phyloP scores from a whole-genome alignment of 2,329 filamentous ascomycete species.

The Phialemoniopsis sp. region DNA sequence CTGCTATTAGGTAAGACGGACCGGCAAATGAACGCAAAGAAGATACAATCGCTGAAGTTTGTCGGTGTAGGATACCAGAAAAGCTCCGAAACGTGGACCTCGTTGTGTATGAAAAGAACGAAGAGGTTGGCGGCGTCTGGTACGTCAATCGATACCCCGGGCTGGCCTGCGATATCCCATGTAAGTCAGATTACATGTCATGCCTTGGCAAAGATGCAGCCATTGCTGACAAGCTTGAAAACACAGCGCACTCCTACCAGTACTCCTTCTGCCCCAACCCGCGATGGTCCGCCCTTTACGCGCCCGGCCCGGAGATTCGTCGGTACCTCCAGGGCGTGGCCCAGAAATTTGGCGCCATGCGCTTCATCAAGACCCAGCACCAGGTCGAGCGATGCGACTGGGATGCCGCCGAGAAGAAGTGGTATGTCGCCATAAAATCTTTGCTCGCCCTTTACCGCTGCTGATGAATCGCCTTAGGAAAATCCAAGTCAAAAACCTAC shows the following conservation, averaged over 20 bases:
- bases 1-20: constrained; percentile 22
- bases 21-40: neutral
- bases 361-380: constrained; percentile 40
- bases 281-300: constrained; percentile 48
- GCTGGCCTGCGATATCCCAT: constrained; percentile 29
- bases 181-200: constrained; percentile 14
- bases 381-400: constrained; percentile 34
- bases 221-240: neutral
- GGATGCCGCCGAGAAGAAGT: constrained; percentile 32
- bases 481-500: constrained; percentile 24
- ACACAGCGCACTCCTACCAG: constrained; percentile 46
- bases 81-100: constrained; percentile 25
- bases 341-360: constrained; percentile 37
- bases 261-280: constrained; percentile 53
- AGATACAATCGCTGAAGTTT: neutral
- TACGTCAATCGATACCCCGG: constrained; percentile 27
- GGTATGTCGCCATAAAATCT: no score
- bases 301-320: constrained; percentile 41
- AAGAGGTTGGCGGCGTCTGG: constrained; percentile 26
- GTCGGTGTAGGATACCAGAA: constrained; percentile 21
- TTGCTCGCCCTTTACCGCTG: neutral
- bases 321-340: constrained; percentile 42
- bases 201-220: neutral
- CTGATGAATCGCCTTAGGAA: constrained; percentile 17
- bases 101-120: constrained; percentile 28